Evolutionary conservation across 2,329 filamentous ascomycete genomes (phyloP).

Genomic region (Chaetomiaceae sp.): DNA sequence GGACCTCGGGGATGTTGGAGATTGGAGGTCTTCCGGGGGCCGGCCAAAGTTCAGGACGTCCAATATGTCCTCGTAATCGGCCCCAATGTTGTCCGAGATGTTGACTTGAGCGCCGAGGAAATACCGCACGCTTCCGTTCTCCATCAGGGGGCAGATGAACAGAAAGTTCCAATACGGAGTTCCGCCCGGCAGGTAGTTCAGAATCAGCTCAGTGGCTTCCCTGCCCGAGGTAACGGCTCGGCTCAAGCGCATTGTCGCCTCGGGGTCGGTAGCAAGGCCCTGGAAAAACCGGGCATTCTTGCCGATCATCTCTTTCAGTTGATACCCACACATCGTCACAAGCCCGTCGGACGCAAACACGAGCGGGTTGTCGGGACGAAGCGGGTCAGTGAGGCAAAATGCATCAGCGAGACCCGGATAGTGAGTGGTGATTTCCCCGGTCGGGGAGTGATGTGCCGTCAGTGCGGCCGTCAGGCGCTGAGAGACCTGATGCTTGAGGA

Average conservation of each 20-base stretch:
- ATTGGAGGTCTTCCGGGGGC: slow-evolving; percentile 30
- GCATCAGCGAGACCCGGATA: slow-evolving; percentile 55
- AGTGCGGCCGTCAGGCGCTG: slow-evolving; percentile 43
- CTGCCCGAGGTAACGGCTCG: slow-evolving; percentile 35
- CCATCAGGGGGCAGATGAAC: slow-evolving; percentile 48
- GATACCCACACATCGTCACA: slow-evolving; percentile 44
- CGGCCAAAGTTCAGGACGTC: slow-evolving; percentile 42
- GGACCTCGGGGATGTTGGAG: neutral
- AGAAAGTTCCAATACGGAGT: slow-evolving; percentile 54
- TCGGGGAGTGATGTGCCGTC: slow-evolving; percentile 29
- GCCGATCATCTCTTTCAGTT: slow-evolving; percentile 41
- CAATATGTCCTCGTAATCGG: slow-evolving; percentile 44
- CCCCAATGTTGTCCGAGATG: slow-evolving; percentile 50
- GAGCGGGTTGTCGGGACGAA: slow-evolving; percentile 47
- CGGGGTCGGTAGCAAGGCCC: slow-evolving; percentile 37
- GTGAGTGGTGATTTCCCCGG: slow-evolving; percentile 30
- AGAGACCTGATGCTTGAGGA: slow-evolving; percentile 47
- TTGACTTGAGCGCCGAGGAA: slow-evolving; percentile 56
- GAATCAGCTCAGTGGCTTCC: slow-evolving; percentile 41
- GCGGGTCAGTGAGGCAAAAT: slow-evolving; percentile 54
- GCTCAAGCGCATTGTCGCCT: slow-evolving; percentile 36
- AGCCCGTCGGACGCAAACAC: slow-evolving; percentile 48
- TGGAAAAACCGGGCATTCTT: slow-evolving; percentile 49
- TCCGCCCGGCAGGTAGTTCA: slow-evolving; percentile 47
- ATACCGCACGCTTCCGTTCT: slow-evolving; percentile 46